phyloP scores from a whole-genome alignment of 306 rosid genomes.

The Vigna trinervia region DNA sequence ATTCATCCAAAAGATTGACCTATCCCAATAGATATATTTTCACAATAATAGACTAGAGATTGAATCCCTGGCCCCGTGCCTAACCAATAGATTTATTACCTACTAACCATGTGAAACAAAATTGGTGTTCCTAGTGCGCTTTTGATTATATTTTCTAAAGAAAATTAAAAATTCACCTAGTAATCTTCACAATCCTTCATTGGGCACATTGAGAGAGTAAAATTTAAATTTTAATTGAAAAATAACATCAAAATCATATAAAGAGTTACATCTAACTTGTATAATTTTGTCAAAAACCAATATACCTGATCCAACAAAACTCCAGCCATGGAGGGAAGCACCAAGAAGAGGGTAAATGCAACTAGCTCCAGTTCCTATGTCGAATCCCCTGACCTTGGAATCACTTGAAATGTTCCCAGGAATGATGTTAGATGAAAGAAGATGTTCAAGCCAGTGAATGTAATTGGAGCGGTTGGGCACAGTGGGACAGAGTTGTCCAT shows the following conservation, averaged over 20 bases:
- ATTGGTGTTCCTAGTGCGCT: no score
- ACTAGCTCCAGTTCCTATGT: slow-evolving; percentile 93
- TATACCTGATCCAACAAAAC: slow-evolving; percentile 87
- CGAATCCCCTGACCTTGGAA: slow-evolving; percentile 76
- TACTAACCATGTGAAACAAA: no score
- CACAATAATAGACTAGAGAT: no score
- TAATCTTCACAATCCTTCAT: not conserved
- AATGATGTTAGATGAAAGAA: slow-evolving; percentile 71
- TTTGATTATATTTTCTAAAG: not conserved
- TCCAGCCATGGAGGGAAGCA: slow-evolving; percentile 85
- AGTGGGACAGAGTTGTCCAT: slow-evolving; percentile 93
- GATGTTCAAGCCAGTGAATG: slow-evolving; percentile 89
- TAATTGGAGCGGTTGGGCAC: slow-evolving; percentile 92
- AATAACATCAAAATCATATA: not conserved
- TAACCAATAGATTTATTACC: no score
- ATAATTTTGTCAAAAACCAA: not conserved
- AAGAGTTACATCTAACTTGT: not conserved
- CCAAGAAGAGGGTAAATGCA: slow-evolving; percentile 98
- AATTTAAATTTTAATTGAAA: not conserved
- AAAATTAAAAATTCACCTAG: not conserved
- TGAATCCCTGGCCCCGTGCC: no score
- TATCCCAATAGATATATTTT: no score
- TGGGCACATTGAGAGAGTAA: not conserved
- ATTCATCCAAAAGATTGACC: no score
- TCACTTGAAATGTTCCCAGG: slow-evolving; percentile 39